phyloP scores from a whole-genome alignment of 2,329 filamentous ascomycete genomes.

The Graphium sp. region DNA sequence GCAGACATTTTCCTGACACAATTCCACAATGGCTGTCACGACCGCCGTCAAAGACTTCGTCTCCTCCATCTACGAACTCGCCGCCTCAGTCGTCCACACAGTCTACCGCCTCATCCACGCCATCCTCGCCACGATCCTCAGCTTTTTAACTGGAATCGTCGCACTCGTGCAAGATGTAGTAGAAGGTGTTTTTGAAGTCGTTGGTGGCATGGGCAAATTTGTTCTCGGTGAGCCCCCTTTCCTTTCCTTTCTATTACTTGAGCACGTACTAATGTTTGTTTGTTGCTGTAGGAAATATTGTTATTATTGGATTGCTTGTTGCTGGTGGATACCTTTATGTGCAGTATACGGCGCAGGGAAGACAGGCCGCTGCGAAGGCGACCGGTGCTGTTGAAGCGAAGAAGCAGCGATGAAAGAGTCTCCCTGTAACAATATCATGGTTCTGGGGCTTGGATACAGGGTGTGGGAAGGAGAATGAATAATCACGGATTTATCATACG shows the following conservation, averaged over 20 bases:
- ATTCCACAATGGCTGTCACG: slow-evolving; percentile 19
- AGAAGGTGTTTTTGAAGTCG: slow-evolving; percentile 17
- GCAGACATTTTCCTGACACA: too few relatives aligned
- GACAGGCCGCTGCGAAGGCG: too few relatives aligned
- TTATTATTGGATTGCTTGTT: background rate
- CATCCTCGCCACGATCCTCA: slow-evolving; percentile 14
- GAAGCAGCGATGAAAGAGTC: too few relatives aligned
- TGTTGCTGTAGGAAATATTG: slow-evolving; percentile 1
- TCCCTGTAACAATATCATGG: too few relatives aligned
- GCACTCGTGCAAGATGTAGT: slow-evolving; percentile 17
- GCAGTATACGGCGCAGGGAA: too few relatives aligned
- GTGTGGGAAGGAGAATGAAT: too few relatives aligned
- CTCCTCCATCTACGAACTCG: slow-evolving; percentile 22
- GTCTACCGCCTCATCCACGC: slow-evolving; percentile 15
- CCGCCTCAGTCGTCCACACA: slow-evolving; percentile 18
- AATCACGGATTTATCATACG: too few relatives aligned
- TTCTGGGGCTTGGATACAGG: too few relatives aligned
- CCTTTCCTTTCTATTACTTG: background rate
- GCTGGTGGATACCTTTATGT: slow-evolving; percentile 1
- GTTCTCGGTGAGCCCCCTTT: slow-evolving; percentile 14
- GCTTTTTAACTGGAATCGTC: slow-evolving; percentile 19
- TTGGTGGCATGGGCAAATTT: slow-evolving; percentile 21
- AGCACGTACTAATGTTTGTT: too few relatives aligned
- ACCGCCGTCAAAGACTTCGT: slow-evolving; percentile 18
- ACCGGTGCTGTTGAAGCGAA: too few relatives aligned